Evolutionary conservation across 2,329 filamentous ascomycete genomes (phyloP).

Genomic region (Zopfia rhizophila): DNA sequence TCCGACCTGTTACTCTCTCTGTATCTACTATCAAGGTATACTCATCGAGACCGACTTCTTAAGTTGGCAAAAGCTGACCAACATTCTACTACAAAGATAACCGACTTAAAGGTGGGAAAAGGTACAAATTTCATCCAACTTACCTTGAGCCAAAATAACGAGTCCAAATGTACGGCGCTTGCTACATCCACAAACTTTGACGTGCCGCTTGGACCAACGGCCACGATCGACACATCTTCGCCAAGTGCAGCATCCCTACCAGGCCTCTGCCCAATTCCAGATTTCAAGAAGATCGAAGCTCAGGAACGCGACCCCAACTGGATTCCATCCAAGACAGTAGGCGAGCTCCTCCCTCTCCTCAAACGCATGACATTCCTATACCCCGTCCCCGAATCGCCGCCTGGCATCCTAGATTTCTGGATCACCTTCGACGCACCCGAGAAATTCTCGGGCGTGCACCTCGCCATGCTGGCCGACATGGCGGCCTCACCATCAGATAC

Average conservation of each 20-base stretch:
- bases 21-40: constrained; percentile 6
- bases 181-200: constrained; percentile 13
- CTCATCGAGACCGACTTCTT: no score
- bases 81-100: constrained; percentile 2
- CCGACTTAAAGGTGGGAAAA: constrained; percentile 8
- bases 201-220: constrained; percentile 2
- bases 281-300: constrained; percentile 9
- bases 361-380: constrained; percentile 12
- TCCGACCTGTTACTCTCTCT: constrained; percentile 2
- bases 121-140: constrained; percentile 12
- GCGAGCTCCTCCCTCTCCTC: constrained; percentile 7
- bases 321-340: constrained; percentile 6
- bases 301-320: constrained; percentile 10
- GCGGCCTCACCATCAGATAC: constrained; percentile 10
- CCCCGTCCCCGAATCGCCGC: constrained; percentile 4
- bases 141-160: constrained; percentile 5
- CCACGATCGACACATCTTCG: neutral
- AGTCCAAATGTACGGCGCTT: constrained; percentile 4
- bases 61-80: no score
- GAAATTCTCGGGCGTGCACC: constrained; percentile 1
- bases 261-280: constrained; percentile 3
- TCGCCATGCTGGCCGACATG: constrained; percentile 8
- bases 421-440: constrained; percentile 7
- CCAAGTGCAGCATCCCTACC: constrained; percentile 4
- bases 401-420: constrained; percentile 11